phyloP scores from a whole-genome alignment of 2,329 filamentous ascomycete species.

The Arthrinium puccinioides region DNA sequence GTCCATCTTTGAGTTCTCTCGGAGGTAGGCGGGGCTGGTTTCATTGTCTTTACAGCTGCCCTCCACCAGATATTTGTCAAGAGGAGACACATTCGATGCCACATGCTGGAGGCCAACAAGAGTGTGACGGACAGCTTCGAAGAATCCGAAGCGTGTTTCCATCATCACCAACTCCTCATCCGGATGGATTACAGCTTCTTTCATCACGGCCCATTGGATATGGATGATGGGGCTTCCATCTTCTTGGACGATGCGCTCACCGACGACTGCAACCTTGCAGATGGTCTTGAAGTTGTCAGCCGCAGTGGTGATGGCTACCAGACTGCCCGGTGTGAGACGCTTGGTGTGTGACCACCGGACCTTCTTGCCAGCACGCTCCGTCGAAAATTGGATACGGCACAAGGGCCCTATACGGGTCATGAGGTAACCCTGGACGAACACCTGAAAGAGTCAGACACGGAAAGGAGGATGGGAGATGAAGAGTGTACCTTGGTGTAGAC shows the following conservation, averaged over 20 bases:
- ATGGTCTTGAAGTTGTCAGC: conserved; percentile 55
- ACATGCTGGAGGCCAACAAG: conserved; percentile 64
- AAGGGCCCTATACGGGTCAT: conserved; percentile 57
- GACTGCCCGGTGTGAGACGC: conserved; percentile 42
- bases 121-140: conserved; percentile 67
- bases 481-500: conserved; percentile 63
- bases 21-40: conserved; percentile 21
- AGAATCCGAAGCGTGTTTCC: conserved; percentile 67
- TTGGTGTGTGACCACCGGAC: conserved; percentile 57
- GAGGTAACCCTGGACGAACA: conserved; percentile 58
- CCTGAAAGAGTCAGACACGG: conserved; percentile 37
- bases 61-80: conserved; percentile 55
- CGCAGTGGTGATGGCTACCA: conserved; percentile 45
- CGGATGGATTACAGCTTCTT: conserved; percentile 61
- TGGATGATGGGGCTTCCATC: conserved; percentile 66
- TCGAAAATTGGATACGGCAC: conserved; percentile 64
- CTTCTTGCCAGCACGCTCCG: conserved; percentile 53
- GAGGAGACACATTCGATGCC: conserved; percentile 39
- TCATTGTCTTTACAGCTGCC: conserved; percentile 26
- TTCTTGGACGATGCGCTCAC: conserved; percentile 57
- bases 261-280: conserved; percentile 66
- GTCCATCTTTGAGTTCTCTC: conserved; percentile 22
- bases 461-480: background rate
- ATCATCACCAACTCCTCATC: conserved; percentile 69
- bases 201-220: conserved; percentile 57